phyloP scores from a whole-genome alignment of 2,329 filamentous ascomycete genomes.

The Berkeleyomyces rouxiae region DNA sequence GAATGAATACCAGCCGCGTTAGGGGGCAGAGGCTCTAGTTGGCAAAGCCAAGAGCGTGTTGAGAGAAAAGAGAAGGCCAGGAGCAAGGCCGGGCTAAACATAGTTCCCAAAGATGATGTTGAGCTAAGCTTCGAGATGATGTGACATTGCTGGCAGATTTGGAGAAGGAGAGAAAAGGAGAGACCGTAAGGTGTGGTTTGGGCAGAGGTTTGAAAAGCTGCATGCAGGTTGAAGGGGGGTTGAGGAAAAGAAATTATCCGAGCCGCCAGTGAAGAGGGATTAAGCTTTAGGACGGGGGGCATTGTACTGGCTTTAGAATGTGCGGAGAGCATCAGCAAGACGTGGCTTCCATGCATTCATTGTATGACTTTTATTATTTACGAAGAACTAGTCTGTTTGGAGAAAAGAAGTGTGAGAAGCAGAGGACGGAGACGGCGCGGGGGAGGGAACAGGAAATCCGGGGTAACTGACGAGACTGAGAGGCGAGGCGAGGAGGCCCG shows the following conservation, averaged over 20 bases:
- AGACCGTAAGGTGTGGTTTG: background rate
- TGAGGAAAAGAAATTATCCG: background rate
- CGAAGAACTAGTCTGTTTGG: background rate
- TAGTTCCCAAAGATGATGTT: background rate
- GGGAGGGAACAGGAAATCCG: background rate
- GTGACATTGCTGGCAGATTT: background rate
- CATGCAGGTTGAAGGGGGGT: background rate
- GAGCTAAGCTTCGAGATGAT: background rate
- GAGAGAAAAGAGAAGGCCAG: background rate
- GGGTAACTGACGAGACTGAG: background rate
- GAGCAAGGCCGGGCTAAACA: background rate
- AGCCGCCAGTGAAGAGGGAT: background rate
- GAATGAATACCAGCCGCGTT: background rate
- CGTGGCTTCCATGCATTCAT: no score
- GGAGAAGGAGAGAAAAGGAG: background rate
- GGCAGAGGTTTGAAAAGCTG: background rate
- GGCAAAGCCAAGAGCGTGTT: background rate
- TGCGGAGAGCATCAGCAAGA: background rate
- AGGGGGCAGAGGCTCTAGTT: background rate
- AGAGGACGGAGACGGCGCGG: background rate
- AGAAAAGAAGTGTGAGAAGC: background rate
- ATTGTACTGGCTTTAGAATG: background rate
- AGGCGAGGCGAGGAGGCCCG: background rate
- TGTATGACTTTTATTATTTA: no score
- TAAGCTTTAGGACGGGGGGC: background rate